Percentiles rank a stretch among this genome's conserved stretches.
Conservation (phyloP, 1,284 basidiomycete genomes). For the Sporisorium reilianum region DNA sequence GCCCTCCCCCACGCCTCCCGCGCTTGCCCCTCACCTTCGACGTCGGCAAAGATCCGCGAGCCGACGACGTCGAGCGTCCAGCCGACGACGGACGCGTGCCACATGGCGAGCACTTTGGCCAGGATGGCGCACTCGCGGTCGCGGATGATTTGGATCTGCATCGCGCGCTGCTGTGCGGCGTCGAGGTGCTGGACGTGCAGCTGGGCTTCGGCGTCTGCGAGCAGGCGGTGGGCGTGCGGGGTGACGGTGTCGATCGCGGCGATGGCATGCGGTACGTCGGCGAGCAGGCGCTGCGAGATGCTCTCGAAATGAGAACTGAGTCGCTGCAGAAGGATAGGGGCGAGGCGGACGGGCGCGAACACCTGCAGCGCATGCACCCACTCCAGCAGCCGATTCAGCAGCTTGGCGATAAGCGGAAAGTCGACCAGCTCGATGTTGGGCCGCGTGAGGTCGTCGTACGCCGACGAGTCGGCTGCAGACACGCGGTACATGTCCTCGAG, state of each 20-base stretch:
- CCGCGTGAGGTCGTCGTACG: constrained; percentile 28
- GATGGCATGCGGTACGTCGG: constrained; percentile 9
- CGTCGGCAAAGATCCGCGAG: constrained; percentile 18
- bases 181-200: constrained; percentile 9
- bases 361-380: constrained; percentile 33
- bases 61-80: constrained; percentile 28
- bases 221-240: neutral
- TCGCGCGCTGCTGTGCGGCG: neutral
- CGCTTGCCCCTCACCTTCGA: neutral
- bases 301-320: constrained; percentile 13
- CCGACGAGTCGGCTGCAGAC: neutral
- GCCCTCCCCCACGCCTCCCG: neutral
- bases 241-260: neutral
- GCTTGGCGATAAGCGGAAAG: constrained; percentile 28
- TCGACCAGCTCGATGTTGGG: constrained; percentile 34
- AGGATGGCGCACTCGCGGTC: constrained; percentile 21
- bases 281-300: constrained; percentile 14
- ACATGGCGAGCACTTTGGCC: constrained; percentile 17
- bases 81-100: constrained; percentile 23
- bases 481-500: constrained; percentile 20
- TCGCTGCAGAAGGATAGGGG: neutral
- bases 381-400: constrained; percentile 32
- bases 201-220: constrained; percentile 13
- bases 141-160: constrained; percentile 16
- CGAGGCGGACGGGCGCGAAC: constrained; percentile 24